These are phyloP conservation scores for Neurospora sp. DNA, from an alignment of 495 filamentous ascomycete species.

Conservation along the genomic window DNA sequence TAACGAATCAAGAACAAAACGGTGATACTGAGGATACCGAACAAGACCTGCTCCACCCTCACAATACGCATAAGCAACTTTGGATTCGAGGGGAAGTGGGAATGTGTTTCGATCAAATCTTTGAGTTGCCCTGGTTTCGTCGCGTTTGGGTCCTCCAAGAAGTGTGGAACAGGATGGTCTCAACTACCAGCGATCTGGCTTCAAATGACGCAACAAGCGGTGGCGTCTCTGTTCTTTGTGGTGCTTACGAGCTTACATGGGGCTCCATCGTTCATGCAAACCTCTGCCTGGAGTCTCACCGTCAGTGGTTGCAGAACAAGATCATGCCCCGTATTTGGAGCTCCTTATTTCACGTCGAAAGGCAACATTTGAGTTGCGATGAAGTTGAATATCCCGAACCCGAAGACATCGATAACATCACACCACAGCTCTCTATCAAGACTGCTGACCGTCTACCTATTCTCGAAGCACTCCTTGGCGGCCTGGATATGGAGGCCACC, in stretches of 20 bases:
- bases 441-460: neutral
- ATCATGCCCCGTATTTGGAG: neutral
- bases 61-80: neutral
- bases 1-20: neutral
- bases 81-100: neutral
- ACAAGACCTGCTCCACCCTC: neutral
- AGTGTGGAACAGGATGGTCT: neutral
- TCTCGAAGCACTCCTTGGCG: neutral
- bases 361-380: neutral
- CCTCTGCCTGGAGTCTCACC: neutral
- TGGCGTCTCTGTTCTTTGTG: neutral
- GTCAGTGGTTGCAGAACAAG: neutral
- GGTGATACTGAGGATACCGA: neutral
- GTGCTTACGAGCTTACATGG: neutral
- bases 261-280: neutral
- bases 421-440: neutral
- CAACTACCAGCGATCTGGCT: neutral
- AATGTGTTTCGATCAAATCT: neutral
- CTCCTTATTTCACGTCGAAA: neutral
- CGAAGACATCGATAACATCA: neutral
- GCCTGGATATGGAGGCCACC: constrained; percentile 4
- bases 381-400: neutral
- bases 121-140: constrained; percentile 4
- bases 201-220: neutral
- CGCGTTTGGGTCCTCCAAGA: constrained; percentile 7